A percentile compares a stretch with the other conserved stretches of the same genome.
Evolutionary conservation across 1,284 basidiomycete species (phyloP).

Genomic region (Cryptococcus sp.): DNA sequence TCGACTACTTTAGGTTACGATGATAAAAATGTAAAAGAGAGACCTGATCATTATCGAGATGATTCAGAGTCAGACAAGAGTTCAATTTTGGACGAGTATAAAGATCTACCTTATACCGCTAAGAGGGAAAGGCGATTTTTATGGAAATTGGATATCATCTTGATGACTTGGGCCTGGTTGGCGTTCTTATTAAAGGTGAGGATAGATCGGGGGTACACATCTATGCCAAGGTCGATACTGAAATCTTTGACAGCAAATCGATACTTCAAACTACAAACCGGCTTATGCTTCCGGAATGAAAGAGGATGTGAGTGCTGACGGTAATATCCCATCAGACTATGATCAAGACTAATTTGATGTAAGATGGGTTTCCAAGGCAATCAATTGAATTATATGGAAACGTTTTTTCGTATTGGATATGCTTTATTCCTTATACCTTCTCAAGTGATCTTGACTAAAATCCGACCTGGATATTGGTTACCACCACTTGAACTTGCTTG

Average conservation of each 20-base stretch:
- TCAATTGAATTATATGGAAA: slow-evolving; percentile 13
- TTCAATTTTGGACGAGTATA: no score
- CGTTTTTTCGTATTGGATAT: background rate
- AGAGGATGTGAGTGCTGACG: slow-evolving; percentile 66
- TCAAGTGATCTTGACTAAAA: slow-evolving; percentile 29
- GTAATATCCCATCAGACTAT: slow-evolving; percentile 60
- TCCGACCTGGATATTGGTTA: slow-evolving; percentile 23
- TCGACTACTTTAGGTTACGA: no score
- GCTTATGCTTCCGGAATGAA: slow-evolving; percentile 69
- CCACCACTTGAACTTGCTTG: slow-evolving; percentile 24
- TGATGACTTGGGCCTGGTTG: slow-evolving; percentile 29
- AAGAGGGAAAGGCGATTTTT: slow-evolving; percentile 32
- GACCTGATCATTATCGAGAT: no score
- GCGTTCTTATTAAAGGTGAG: slow-evolving; percentile 3
- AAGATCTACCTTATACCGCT: background rate
- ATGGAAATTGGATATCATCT: slow-evolving; percentile 31
- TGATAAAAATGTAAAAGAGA: no score
- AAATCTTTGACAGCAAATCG: no score
- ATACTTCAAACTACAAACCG: slow-evolving; percentile 18
- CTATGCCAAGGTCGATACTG: no score
- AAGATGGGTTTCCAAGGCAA: slow-evolving; percentile 9
- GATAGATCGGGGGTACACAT: no score
- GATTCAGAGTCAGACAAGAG: no score
- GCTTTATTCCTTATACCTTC: slow-evolving; percentile 31
- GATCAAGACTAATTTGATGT: slow-evolving; percentile 31